Base-by-base conservation (phyloP, 73 alveolate species). In the Blepharisma stoltei region DNA sequence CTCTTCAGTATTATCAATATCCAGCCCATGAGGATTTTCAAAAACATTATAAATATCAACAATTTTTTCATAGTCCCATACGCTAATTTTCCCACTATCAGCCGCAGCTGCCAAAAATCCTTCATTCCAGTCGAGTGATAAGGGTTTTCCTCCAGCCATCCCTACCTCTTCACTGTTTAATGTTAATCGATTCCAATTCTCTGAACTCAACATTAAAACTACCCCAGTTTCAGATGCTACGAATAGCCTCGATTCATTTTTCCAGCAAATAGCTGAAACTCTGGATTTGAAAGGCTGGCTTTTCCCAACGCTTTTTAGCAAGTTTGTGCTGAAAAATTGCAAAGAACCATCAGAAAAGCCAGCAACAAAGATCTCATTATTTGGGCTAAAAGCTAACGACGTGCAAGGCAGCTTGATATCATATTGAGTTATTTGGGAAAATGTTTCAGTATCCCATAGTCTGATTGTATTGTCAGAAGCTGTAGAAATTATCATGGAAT, bases 1-100 rank as follows among this genome's bases (percentile, higher is more conserved):
- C 67, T 52, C 23, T n/a, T 52, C 18, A n/a, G 67, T n/a, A 2
- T 14, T n/a, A 52, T 14, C 18, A 52, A 20, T n/a, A 52, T 52
- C 67, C 23, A 32, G 41, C 3, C 67, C 67, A 52, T 52, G 67
- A 52, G 67, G 67, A 20, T 52, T 52, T 52, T 52, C 67, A 20
- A 52, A 14, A 52, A 20, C 67, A 20, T 52, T 52, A 20, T n/a
- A 52, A 14, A n/a, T 52, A 4, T 52, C 67, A 0, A 52, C 23
- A 14, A 52, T 52, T 32, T 32, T 32, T 32, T 32, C 41, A 32
- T 32, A 32, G 41, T 32, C 41, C 41, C 41, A 32, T 32, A 32
- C 41, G 4, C 23, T 52, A 52, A 52, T n/a, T 52, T 52, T 20
- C 3, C 18, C 67, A n/a, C 23, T 52, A n/a, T 52, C 67, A 52